Evolutionary conservation across 495 filamentous ascomycete species (phyloP).

Genomic region (Hypoxylon fragiforme): DNA sequence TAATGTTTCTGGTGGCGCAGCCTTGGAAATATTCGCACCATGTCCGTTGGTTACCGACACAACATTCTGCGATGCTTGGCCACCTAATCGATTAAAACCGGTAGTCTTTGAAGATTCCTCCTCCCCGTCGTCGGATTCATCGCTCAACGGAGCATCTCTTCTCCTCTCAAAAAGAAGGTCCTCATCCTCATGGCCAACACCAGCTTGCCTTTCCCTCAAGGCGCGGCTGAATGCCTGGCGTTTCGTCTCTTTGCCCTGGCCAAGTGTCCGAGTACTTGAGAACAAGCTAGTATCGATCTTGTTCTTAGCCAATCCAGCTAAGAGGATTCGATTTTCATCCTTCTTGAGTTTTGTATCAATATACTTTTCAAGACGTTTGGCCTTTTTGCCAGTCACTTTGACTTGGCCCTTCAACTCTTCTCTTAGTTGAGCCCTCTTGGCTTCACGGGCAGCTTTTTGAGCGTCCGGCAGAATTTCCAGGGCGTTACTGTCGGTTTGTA

Average conservation of each 20-base stretch:
- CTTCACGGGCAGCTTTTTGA: constrained; percentile 67
- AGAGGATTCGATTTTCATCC: constrained; percentile 84
- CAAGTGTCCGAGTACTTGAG: constrained; percentile 73
- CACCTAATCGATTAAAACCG: background rate
- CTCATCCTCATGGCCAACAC: constrained; percentile 50
- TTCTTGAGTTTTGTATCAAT: constrained; percentile 95
- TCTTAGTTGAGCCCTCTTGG: constrained; percentile 59
- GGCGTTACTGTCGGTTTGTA: constrained; percentile 67
- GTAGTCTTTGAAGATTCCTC: constrained; percentile 13
- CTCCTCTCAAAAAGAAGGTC: constrained; percentile 43
- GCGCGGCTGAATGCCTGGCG: constrained; percentile 64
- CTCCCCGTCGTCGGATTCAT: constrained; percentile 41
- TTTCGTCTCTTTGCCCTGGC: constrained; percentile 66
- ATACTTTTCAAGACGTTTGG: constrained; percentile 94
- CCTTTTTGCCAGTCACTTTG: constrained; percentile 88
- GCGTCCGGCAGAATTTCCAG: constrained; percentile 66
- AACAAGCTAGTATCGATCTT: constrained; percentile 83
- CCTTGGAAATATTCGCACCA: background rate
- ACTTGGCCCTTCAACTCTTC: constrained; percentile 68
- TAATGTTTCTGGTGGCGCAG: too few species aligned
- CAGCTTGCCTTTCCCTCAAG: constrained; percentile 60
- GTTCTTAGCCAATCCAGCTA: constrained; percentile 75
- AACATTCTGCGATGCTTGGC: background rate
- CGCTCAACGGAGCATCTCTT: constrained; percentile 27
- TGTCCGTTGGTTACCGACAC: background rate